Conservation (phyloP, 805 yeast species). For the Hanseniaspora nectarophila region DNA sequence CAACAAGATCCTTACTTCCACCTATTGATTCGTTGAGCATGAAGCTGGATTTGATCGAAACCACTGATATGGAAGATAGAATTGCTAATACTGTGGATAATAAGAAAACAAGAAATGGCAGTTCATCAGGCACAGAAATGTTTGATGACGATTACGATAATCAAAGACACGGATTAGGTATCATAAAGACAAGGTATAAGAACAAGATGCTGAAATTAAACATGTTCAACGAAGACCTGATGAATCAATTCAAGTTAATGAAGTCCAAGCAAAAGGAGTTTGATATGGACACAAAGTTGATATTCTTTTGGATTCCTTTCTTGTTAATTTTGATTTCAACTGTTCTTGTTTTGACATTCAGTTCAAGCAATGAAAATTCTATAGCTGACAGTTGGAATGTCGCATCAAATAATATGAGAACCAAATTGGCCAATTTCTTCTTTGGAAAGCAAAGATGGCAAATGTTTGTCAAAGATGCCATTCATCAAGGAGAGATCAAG, state of each 20-base stretch:
- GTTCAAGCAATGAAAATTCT: conserved; percentile 28
- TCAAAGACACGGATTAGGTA: background rate
- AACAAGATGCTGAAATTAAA: conserved; percentile 24
- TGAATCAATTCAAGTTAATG: conserved; percentile 13
- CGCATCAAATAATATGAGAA: conserved; percentile 33
- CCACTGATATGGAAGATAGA: conserved; percentile 10
- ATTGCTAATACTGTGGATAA: background rate
- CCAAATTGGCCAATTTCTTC: conserved; percentile 37
- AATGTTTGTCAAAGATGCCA: conserved; percentile 29
- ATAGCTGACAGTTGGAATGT: conserved; percentile 24
- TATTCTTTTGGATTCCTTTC: conserved; percentile 86
- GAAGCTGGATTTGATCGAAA: conserved; percentile 13
- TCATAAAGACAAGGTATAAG: background rate
- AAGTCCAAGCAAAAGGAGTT: conserved; percentile 35
- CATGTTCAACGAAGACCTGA: conserved; percentile 30
- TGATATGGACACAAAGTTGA: conserved; percentile 66
- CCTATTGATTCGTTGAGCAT: conserved; percentile 15
- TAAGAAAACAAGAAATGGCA: background rate
- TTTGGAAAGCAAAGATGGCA: conserved; percentile 43
- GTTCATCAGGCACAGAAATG: conserved; percentile 21
- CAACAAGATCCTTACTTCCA: background rate
- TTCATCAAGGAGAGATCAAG: conserved; percentile 11
- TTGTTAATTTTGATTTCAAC: conserved; percentile 43
- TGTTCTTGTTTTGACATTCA: conserved; percentile 31
- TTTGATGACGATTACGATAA: conserved; percentile 28